Evolutionary conservation across 2,329 filamentous ascomycete genomes (phyloP), one percentile per base, ranked within the genome.

Genomic region (Fusarium sp.): DNA sequence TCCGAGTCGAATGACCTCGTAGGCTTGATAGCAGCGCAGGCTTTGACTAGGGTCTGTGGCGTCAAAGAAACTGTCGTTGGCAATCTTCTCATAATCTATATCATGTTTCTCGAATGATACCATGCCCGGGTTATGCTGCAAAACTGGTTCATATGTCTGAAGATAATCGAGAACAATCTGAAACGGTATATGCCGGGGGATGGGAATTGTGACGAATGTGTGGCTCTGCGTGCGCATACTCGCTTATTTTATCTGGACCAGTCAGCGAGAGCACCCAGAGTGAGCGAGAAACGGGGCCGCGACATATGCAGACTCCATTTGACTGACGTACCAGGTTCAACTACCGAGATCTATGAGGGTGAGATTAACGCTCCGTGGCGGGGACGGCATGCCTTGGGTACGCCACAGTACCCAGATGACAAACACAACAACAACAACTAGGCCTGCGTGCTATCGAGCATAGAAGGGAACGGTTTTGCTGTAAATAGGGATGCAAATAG

Each of bases 41-140:
- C 77, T 71, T 17, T 77, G 70, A 33, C 76, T 75, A n/a, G 52
- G 49, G 8, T 65, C 60, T 7, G 38, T 10, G 47, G 80, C 75
- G 43, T 76, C 67, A 69, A 84, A 84, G 69, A 82, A 83, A 34
- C 77, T 68, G 65, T 84, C 82, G 58, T 75, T 72, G 44, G 75
- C 75, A 38, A 81, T 73, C 36, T 76, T 75, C 6, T 70, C 61
- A 28, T 77, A 58, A 10, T 76, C 67, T 15, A 80, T 69, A 24
- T 73, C 64, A 5, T 78, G 76, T 14, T 75, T 72, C 22, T 77
- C 73, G 68, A 73, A 83, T 17, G 74, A 72, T 4, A 74, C 76
- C 42, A 80, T 75, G 22, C 80, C 73, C 42, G 77, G 79, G 8
- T 82, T 80, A 61, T 82, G 78, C 59, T 65, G 75, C 67, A 84